Conservation (phyloP, 2,329 filamentous ascomycete species). For the Didymella exigua region DNA sequence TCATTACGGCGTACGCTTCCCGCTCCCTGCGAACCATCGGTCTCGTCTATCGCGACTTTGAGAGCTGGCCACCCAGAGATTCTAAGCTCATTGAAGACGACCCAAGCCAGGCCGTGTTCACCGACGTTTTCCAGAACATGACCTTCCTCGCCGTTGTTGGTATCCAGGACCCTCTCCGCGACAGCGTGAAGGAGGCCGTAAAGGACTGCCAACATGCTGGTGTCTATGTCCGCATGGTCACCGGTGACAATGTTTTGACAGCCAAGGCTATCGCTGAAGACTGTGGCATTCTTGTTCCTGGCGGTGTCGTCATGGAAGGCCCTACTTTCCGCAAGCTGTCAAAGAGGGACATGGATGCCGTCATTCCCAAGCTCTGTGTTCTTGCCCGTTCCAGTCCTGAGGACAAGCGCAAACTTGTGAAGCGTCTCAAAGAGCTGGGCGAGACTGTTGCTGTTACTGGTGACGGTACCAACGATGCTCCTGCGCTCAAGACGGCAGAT, state of each 20-base stretch:
- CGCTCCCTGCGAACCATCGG: conserved; percentile 84
- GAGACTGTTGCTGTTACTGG: conserved; percentile 84
- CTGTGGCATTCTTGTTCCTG: conserved; percentile 74
- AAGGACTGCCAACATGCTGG: conserved; percentile 74
- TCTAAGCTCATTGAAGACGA: conserved; percentile 67
- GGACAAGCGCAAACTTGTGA: conserved; percentile 70
- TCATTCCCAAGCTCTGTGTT: conserved; percentile 69
- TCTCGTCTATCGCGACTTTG: conserved; percentile 82
- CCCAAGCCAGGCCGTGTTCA: conserved; percentile 66
- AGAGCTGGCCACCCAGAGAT: conserved; percentile 74
- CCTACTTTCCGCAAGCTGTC: conserved; percentile 77
- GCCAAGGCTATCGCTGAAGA: conserved; percentile 79
- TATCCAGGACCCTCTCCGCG: conserved; percentile 80
- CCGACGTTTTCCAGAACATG: conserved; percentile 73
- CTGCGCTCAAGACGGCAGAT: conserved; percentile 79
- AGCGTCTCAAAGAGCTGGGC: conserved; percentile 67
- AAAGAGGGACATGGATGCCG: conserved; percentile 60
- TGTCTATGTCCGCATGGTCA: conserved; percentile 84
- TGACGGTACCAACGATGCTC: conserved; percentile 83
- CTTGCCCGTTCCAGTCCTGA: conserved; percentile 72
- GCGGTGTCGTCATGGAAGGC: conserved; percentile 77
- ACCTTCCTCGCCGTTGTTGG: conserved; percentile 75
- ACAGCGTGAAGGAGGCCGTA: conserved; percentile 76
- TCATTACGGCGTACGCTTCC: conserved; percentile 79
- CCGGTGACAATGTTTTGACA: conserved; percentile 80